phyloP scores from a whole-genome alignment of 192 early-diverging fungal genomes.

The Coemansia sp. region DNA sequence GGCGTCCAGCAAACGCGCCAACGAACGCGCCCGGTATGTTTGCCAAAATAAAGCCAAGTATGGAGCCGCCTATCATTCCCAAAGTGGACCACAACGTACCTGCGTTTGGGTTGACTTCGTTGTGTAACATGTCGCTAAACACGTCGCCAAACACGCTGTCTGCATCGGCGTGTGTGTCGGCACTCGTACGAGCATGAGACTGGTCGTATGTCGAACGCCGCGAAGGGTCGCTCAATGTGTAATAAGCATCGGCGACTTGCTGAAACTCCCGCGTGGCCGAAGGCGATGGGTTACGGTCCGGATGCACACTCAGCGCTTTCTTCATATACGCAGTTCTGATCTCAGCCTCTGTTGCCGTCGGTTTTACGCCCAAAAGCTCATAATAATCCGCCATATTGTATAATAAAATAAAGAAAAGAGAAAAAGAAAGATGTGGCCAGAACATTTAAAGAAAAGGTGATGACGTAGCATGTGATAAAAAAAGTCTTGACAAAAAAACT shows the following conservation, averaged over 20 bases:
- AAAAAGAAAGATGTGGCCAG: background rate
- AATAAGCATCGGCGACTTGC: slow-evolving; percentile 77
- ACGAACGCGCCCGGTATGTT: slow-evolving; percentile 64
- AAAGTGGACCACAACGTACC: slow-evolving; percentile 56
- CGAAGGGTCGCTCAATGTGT: slow-evolving; percentile 60
- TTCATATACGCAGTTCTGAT: slow-evolving; percentile 82
- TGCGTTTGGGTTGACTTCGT: slow-evolving; percentile 52
- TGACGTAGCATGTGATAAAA: background rate
- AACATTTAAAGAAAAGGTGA: background rate
- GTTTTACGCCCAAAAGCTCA: slow-evolving; percentile 58
- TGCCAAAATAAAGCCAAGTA: slow-evolving; percentile 70
- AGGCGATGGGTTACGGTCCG: slow-evolving; percentile 62
- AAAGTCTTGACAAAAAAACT: background rate
- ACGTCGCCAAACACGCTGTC: slow-evolving; percentile 70
- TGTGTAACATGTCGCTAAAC: slow-evolving; percentile 79
- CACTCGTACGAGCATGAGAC: background rate
- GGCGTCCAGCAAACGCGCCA: slow-evolving; percentile 61
- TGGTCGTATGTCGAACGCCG: slow-evolving; percentile 60
- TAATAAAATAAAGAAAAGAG: background rate
- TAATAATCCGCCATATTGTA: slow-evolving; percentile 60
- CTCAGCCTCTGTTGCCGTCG: slow-evolving; percentile 62
- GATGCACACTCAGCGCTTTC: slow-evolving; percentile 67
- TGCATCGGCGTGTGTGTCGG: slow-evolving; percentile 53
- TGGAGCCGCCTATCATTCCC: slow-evolving; percentile 66
- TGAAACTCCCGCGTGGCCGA: slow-evolving; percentile 68